Evolutionary conservation across 768 basidiomycete genomes (phyloP).

Genomic region (Terana coerulea): DNA sequence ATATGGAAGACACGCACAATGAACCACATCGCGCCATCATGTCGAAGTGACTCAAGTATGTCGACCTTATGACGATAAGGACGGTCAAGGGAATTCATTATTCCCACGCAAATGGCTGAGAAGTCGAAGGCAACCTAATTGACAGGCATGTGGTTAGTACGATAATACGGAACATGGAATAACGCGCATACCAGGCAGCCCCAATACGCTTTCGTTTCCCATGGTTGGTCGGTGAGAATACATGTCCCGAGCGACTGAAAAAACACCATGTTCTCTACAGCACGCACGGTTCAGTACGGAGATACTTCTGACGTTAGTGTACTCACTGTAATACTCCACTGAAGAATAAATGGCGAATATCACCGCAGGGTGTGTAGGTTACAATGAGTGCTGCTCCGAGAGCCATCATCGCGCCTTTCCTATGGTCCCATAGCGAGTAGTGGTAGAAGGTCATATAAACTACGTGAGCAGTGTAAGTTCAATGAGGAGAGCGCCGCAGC

Average conservation of each 20-base stretch:
- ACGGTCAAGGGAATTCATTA: neutral
- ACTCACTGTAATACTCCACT: neutral
- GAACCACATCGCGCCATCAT: neutral
- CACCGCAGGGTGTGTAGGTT: neutral
- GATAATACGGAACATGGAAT: no score
- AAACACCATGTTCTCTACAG: neutral
- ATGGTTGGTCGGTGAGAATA: neutral
- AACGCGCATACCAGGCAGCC: slow-evolving; percentile 8
- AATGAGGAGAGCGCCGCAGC: no score
- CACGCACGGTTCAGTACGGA: neutral
- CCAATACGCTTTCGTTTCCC: neutral
- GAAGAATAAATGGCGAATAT: neutral
- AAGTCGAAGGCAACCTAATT: neutral
- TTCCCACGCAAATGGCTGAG: neutral
- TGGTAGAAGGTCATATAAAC: neutral
- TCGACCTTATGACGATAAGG: neutral
- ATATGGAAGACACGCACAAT: neutral
- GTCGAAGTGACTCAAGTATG: neutral
- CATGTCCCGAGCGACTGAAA: neutral
- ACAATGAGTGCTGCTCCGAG: neutral
- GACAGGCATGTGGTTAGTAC: no score
- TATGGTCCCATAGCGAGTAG: slow-evolving; percentile 2
- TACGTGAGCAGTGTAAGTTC: no score
- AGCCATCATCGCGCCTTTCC: neutral
- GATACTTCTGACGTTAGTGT: no score